These are phyloP conservation scores for Diaporthe capsici DNA, from an alignment of 2,329 filamentous ascomycete genomes.

Conservation along the genomic window DNA sequence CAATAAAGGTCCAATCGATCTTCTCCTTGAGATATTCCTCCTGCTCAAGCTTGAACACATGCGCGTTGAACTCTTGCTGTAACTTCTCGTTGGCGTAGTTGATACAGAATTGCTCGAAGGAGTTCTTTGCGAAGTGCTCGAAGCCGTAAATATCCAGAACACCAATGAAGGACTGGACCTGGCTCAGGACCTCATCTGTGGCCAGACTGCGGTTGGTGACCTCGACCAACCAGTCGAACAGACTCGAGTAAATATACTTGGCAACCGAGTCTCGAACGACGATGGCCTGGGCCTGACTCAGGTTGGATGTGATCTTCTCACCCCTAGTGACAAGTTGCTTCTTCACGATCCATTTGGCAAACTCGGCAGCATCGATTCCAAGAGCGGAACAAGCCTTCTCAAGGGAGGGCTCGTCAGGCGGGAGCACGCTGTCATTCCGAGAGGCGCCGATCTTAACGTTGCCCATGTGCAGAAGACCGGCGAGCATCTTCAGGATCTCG, in stretches of 20 bases:
- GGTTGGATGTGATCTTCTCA: conserved; percentile 96
- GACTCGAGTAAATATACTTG: conserved; percentile 97
- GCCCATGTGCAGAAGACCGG: conserved; percentile 91
- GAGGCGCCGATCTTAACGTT: conserved; percentile 97
- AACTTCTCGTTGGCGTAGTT: conserved; percentile 99
- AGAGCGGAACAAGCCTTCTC: conserved; percentile 86
- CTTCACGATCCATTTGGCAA: conserved; percentile 98
- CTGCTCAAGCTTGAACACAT: conserved; percentile 99
- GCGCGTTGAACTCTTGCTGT: conserved; percentile 99
- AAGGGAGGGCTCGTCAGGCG: conserved; percentile 84
- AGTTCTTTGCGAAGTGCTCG: conserved; percentile 99
- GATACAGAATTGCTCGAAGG: conserved; percentile 99
- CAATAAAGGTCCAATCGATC: conserved; percentile 99
- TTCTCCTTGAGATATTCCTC: conserved; percentile 97
- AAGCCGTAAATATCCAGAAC: conserved; percentile 99
- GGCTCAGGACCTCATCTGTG: conserved; percentile 85
- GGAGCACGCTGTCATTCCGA: conserved; percentile 87
- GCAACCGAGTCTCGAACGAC: conserved; percentile 98
- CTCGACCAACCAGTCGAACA: conserved; percentile 99
- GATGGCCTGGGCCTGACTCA: conserved; percentile 92
- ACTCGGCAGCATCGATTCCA: conserved; percentile 87
- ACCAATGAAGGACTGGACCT: conserved; percentile 93
- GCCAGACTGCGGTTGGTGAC: conserved; percentile 93
- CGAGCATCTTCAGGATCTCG: conserved; percentile 91
- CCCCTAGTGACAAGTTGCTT: conserved; percentile 97